phyloP scores from a whole-genome alignment of 441 rosid species.

The Aleurites moluccanus region DNA sequence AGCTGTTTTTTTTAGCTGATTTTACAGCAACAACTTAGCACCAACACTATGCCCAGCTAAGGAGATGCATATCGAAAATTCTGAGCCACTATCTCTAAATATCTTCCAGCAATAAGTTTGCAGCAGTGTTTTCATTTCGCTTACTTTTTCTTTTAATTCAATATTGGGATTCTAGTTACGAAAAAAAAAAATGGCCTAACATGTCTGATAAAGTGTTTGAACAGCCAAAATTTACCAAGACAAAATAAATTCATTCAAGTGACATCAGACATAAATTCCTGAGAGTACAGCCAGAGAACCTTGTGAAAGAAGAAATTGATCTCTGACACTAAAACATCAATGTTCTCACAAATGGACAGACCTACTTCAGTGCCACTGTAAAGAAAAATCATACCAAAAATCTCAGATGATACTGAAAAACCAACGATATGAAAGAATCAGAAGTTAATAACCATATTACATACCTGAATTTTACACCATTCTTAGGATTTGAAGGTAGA shows the following conservation, averaged over 20 bases:
- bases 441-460: conserved; percentile 14
- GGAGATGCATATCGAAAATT: background rate
- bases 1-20: background rate
- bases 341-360: conserved; percentile 49
- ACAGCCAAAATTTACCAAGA: background rate
- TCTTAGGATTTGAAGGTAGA: conserved; percentile 70
- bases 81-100: background rate
- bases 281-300: conserved; percentile 41
- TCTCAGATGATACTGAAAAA: background rate
- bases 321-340: conserved; percentile 42
- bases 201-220: background rate
- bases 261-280: background rate
- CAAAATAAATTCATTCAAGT: background rate
- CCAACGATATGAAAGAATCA: background rate
- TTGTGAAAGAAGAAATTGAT: conserved; percentile 51
- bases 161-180: background rate
- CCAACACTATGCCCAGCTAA: background rate
- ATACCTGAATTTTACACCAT: conserved; percentile 71
- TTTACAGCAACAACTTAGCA: background rate
- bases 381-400: conserved; percentile 9
- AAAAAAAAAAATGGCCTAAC: background rate
- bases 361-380: conserved; percentile 77
- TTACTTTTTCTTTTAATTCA: background rate
- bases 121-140: background rate
- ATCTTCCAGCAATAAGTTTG: background rate